Evolutionary conservation across 139 green algal genomes (phyloP).

Genomic region (Pseudopediastrum boryanum): DNA sequence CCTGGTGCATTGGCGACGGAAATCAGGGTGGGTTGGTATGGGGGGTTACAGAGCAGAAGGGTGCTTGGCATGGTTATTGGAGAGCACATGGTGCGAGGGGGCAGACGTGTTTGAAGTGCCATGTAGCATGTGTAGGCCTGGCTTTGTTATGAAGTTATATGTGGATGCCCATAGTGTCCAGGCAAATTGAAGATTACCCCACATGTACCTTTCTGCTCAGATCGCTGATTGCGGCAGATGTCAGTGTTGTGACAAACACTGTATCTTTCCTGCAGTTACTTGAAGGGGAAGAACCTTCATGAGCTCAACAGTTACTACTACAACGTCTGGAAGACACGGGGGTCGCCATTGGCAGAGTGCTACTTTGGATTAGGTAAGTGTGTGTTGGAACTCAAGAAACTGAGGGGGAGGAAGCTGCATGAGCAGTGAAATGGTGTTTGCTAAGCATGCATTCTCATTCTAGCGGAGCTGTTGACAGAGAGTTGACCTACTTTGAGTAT

Average conservation of each 20-base stretch:
- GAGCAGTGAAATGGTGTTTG: too few relatives aligned
- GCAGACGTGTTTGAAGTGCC: neutral
- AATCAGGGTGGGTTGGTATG: neutral
- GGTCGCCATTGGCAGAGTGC: neutral
- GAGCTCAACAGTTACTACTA: slow-evolving; percentile 34
- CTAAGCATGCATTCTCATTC: too few relatives aligned
- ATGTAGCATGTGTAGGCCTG: neutral
- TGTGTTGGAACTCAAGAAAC: too few relatives aligned
- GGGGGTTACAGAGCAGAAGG: neutral
- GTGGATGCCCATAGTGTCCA: neutral
- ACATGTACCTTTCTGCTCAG: neutral
- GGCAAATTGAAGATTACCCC: neutral
- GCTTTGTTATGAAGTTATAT: neutral
- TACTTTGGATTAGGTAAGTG: too few relatives aligned
- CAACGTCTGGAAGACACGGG: slow-evolving; percentile 25
- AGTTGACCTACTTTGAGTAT: too few relatives aligned
- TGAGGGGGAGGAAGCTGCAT: too few relatives aligned
- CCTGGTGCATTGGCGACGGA: too few relatives aligned
- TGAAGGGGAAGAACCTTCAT: neutral
- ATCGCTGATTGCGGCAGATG: neutral
- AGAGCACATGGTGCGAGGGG: neutral
- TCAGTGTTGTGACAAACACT: neutral
- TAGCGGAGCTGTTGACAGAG: too few relatives aligned
- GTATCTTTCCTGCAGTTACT: neutral
- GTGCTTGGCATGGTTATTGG: neutral